A percentile compares a stretch with the other conserved stretches of the same genome.
phyloP scores from a whole-genome alignment of 441 rosid species.

The Arabidopsis hybrid region DNA sequence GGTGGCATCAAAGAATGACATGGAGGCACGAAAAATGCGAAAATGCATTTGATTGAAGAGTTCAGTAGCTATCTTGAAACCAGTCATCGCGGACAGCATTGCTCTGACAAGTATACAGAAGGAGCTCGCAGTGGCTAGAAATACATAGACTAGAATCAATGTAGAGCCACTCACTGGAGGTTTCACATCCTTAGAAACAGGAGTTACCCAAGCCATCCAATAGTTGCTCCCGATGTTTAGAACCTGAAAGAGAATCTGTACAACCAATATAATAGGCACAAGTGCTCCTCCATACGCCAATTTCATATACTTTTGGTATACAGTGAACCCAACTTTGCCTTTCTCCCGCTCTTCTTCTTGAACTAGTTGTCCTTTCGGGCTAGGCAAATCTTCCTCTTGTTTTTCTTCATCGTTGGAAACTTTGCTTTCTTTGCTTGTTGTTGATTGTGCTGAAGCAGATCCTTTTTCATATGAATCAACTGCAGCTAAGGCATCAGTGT shows the following conservation, averaged over 20 bases:
- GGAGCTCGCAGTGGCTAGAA: constrained; percentile 72
- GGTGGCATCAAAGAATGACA: constrained; percentile 94
- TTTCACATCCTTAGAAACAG: constrained; percentile 61
- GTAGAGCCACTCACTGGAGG: constrained; percentile 56
- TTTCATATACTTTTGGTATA: constrained; percentile 76
- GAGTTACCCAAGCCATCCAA: constrained; percentile 97
- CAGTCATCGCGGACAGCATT: constrained; percentile 63
- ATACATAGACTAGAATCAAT: constrained; percentile 68
- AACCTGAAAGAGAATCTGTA: constrained; percentile 66
- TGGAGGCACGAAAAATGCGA: constrained; percentile 82
- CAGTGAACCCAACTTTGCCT: constrained; percentile 77
- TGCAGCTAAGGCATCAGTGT: constrained; percentile 64
- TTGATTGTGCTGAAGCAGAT: constrained; percentile 40
- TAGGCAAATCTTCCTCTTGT: constrained; percentile 50
- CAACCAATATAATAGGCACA: constrained; percentile 72
- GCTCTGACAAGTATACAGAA: constrained; percentile 68
- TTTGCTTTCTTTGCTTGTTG: constrained; percentile 44
- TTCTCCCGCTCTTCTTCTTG: constrained; percentile 97
- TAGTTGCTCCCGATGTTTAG: constrained; percentile 91
- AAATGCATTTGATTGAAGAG: constrained; percentile 85
- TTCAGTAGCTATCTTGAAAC: constrained; percentile 81
- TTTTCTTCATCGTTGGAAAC: constrained; percentile 41
- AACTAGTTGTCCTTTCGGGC: constrained; percentile 68
- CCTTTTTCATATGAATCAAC: constrained; percentile 54
- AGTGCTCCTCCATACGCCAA: constrained; percentile 89